Base-by-base conservation (phyloP, 148 eudicot genomes). In the Amaranthus hypochondriacus region DNA sequence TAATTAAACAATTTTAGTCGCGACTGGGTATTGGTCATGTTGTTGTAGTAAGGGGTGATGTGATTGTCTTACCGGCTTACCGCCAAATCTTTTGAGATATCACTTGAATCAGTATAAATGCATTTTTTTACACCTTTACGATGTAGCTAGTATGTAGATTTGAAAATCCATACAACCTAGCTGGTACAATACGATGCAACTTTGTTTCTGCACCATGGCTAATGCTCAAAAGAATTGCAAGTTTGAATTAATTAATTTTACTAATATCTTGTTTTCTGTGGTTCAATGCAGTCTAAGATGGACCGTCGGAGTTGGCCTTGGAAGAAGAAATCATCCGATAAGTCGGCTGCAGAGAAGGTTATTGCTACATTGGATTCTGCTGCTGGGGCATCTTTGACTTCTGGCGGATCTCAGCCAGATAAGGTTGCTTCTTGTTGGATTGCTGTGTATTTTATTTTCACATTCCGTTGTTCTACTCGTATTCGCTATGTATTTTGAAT, bases 261-360 rank as follows among this genome's bases (percentile, higher is more conserved):
- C 56, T 75, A 14, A 67, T 84, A 42, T 48, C 42, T 43, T 53
- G 43, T 13, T 42, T 56, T 67, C 7, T 68, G 66, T 50, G 62
- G 12, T 57, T 55, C 62, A 59, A 11, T 74, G 60, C 77, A 84
- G 85, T 63, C 68, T 69, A 76, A 78, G 71, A 95, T 95, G 98
- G 98, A 95, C 56, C 85, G 85, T 61, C 86, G 96, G 75, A 86
- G 92, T 84, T 95, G 98, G 98, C 98, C 96, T 6, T 95, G 98
- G 98, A 95, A 92, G 90, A 95, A 89, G 69, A 95, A 92, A 78
- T 88, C 97, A 70, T 87, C 96, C 58, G 96, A 92, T 60, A 95
- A 92, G 80, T 81, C 85, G 21, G 88, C 78, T 47, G 81, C 86
- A 39, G 98, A 89, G 77, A 88, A 87, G 84, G 83, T 86, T 39